Base-by-base conservation (phyloP, 2,329 filamentous ascomycete species). In the Paraphoma sp. region DNA sequence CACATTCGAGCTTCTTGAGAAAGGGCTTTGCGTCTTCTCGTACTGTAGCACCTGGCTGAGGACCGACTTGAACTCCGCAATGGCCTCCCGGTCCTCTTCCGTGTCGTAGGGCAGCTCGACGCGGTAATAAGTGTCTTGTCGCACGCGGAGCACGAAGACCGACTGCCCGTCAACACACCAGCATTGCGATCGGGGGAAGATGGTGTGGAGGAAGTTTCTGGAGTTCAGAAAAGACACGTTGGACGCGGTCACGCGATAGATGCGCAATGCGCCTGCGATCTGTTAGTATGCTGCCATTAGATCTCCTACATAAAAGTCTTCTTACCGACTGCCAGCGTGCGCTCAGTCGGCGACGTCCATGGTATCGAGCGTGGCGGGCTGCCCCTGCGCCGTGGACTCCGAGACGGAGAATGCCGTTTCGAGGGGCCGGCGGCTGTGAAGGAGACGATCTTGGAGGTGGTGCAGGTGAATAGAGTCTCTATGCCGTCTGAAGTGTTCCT, bases 131-230 rank as follows among this genome's bases (percentile, higher is more conserved):
- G 90, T 89, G 30, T 93, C 89, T 44, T 89, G 86, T 18, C 92
- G 84, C 62, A 96, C 92, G 63, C 93, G 90, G 56, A 97, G 80
- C n/a, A 96, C 90, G 65, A 96, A 97, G 65, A 89, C 92, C 41
- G 89, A 89, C 53, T 88, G 85, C 54, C 92, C 90, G 74, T 96
- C 91, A 31, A 97, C 90, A 74, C 91, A 96, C 93, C 93, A 97
- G 72, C 91, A 96, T 76, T 97, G 93, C 56, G 92, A 96, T 74
- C 92, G 92, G 23, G 91, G 92, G 50, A 97, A 80, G 60, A 97
- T 95, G 10, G 93, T 90, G 68, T 95, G 91, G 16, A 97, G 83
- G 14, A 93, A 89, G 53, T 87, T 87, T 57, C 91, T 91, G 62
- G 92, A 96, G 76, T 90, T 94, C 9, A 97, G 83, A 69, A 97